These are phyloP conservation scores for Pestalotiopsis sp. DNA, from an alignment of 2,329 filamentous ascomycete species.

Conservation along the genomic window DNA sequence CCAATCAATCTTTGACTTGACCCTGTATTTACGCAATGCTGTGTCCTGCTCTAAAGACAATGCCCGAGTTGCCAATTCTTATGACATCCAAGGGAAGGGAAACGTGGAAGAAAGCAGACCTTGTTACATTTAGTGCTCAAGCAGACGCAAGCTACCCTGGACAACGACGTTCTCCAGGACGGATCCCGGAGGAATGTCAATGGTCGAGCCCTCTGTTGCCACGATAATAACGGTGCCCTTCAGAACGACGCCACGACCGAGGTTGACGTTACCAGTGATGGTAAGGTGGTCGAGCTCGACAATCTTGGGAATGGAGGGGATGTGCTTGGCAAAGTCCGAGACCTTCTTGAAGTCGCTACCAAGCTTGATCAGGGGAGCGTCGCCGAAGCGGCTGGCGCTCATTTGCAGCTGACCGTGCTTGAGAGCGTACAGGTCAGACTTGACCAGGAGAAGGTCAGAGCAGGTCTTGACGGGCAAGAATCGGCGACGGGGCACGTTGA, in stretches of 20 bases:
- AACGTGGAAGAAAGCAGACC: not conserved
- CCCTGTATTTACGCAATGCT: conserved; percentile 13
- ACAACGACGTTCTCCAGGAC: conserved; percentile 99
- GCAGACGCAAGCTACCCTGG: conserved; percentile 85
- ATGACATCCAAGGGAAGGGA: not conserved
- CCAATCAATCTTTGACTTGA: not conserved
- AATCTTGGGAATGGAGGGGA: conserved; percentile 86
- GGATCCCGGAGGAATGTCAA: conserved; percentile 94
- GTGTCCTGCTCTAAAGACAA: conserved; percentile 7
- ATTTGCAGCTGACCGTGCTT: conserved; percentile 98
- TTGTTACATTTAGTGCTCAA: conserved; percentile 59
- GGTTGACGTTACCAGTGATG: conserved; percentile 95
- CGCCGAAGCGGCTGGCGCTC: conserved; percentile 94
- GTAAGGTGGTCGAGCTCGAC: conserved; percentile 93
- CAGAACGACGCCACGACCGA: conserved; percentile 90
- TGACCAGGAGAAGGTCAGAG: conserved; percentile 99
- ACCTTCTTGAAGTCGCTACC: conserved; percentile 99
- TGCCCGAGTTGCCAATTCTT: not conserved
- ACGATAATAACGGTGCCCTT: conserved; percentile 99
- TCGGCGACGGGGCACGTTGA: conserved; percentile 95
- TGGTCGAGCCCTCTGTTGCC: conserved; percentile 95
- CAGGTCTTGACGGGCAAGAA: conserved; percentile 99
- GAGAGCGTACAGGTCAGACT: conserved; percentile 97
- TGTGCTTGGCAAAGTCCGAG: conserved; percentile 90
- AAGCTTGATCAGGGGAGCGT: conserved; percentile 97